Evolutionary conservation across 192 early-diverging fungal species (phyloP).

Genomic region (Podila clonocystis): DNA sequence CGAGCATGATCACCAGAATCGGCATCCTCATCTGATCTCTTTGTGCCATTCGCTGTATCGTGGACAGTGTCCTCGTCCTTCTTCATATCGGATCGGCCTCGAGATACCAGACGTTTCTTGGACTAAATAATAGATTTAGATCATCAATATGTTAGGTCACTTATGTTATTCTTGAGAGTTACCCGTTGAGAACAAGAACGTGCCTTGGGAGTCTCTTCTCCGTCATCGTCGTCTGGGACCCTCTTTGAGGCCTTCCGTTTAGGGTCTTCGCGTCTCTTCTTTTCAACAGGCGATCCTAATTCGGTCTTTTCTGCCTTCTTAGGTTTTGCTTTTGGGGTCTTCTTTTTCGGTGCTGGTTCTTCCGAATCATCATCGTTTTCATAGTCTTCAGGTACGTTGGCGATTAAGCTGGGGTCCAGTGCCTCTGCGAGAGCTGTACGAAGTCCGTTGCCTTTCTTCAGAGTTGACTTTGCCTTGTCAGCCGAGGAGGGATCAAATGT

Average conservation of each 20-base stretch:
- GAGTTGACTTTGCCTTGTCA: conserved; percentile 25
- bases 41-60: conserved; percentile 14
- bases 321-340: conserved; percentile 6
- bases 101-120: conserved; percentile 7
- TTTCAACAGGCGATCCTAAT: conserved; percentile 1
- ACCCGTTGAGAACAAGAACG: too few relatives aligned
- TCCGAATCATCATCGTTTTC: conserved; percentile 7
- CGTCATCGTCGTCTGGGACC: conserved; percentile 1
- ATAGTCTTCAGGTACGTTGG: neutral
- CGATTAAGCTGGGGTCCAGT: conserved; percentile 23
- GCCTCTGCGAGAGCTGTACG: conserved; percentile 29
- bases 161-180: neutral
- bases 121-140: neutral
- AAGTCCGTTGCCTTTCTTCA: conserved; percentile 31
- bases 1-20: conserved; percentile 21
- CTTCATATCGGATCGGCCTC: conserved; percentile 30
- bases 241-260: conserved; percentile 21
- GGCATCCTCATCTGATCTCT: conserved; percentile 22
- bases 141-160: too few relatives aligned
- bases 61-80: conserved; percentile 24
- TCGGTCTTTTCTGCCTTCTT: conserved; percentile 10
- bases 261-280: conserved; percentile 36
- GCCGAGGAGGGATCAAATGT: conserved; percentile 39
- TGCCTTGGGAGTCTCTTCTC: neutral
- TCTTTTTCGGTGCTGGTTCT: conserved; percentile 15